Conservation (phyloP, 441 rosid species). For the Dalechampia spathulata region DNA sequence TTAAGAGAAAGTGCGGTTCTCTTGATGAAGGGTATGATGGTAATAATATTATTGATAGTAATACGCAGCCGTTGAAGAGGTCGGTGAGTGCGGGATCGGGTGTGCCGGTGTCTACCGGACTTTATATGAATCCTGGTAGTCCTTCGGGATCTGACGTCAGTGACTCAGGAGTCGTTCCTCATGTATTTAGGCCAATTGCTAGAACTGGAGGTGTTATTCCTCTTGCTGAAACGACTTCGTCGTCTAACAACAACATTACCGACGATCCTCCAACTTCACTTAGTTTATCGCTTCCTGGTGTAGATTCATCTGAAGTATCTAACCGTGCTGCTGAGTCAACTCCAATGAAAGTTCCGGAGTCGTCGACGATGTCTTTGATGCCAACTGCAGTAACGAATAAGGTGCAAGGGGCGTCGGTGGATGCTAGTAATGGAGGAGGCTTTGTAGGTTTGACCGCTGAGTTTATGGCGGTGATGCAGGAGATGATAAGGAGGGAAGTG, state of each 20-base stretch:
- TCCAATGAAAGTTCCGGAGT: constrained; percentile 18
- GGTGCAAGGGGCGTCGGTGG: not conserved
- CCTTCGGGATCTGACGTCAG: constrained; percentile 74
- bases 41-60: not conserved
- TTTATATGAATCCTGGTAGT: constrained; percentile 51
- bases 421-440: constrained; percentile 3
- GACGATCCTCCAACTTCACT: constrained; percentile 51
- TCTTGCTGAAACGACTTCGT: constrained; percentile 38
- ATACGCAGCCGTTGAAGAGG: constrained; percentile 44
- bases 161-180: constrained; percentile 38
- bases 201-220: constrained; percentile 30
- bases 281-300: constrained; percentile 62
- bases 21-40: constrained; percentile 23
- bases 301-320: constrained; percentile 26
- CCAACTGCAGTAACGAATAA: not conserved
- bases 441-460: constrained; percentile 35
- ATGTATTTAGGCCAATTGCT: constrained; percentile 42
- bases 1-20: constrained; percentile 56
- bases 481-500: constrained; percentile 69
- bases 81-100: constrained; percentile 54
- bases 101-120: constrained; percentile 38
- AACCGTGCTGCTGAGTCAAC: constrained; percentile 15
- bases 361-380: constrained; percentile 10
- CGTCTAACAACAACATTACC: constrained; percentile 17
- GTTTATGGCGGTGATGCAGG: constrained; percentile 68